Base-by-base conservation (phyloP, 2,329 filamentous ascomycete species). In the Aspergillus sp. region DNA sequence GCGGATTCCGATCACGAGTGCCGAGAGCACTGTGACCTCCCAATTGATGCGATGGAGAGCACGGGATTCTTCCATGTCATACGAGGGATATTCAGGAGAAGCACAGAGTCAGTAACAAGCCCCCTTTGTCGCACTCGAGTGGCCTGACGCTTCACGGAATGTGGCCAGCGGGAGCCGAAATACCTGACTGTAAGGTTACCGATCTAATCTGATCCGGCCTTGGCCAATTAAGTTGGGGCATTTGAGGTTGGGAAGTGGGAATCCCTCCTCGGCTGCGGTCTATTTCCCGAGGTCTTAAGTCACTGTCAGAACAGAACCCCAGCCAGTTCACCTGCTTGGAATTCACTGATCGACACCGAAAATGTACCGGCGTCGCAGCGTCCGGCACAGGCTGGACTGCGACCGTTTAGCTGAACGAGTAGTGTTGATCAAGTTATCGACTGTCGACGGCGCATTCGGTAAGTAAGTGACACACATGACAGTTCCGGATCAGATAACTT, bases 191-290 rank as follows among this genome's bases (percentile, higher is more conserved):
- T 54, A 57, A 58, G 31, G 37, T 60, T 60, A 62, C 59, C 59
- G 52, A 66, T 66, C 64, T 66, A 66, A 66, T 66, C 64, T 63
- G 64, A 66, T 66, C 63, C 60, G 62, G 63, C 25, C 56, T 49
- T 62, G 35, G 15, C 35, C 59, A 23, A 46, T 46, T 41, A 40
- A 7, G 27, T 31, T 25, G 5, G 4, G 37, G 33, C 25, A 21
- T 43, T 33, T 41, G 43, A 41, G 14, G 48, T 19, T 41, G 53
- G 25, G 35, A 37, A 37, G 7, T 37, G 35, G 35, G 9, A 37
- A 37, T 52, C 27, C 41, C 19, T 50, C 45, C 56, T 59, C 51
- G 56, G 56, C 19, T 52, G 44, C 14, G 15, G 35, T 37, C 14
- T 5, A 14, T 37, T 37, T n/a, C 37, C 51, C 46, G 53, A 56